A percentile compares a stretch with the other conserved stretches of the same genome.
Conservation (phyloP, 345 rosid genomes). For the Lagerstroemia speciosa region DNA sequence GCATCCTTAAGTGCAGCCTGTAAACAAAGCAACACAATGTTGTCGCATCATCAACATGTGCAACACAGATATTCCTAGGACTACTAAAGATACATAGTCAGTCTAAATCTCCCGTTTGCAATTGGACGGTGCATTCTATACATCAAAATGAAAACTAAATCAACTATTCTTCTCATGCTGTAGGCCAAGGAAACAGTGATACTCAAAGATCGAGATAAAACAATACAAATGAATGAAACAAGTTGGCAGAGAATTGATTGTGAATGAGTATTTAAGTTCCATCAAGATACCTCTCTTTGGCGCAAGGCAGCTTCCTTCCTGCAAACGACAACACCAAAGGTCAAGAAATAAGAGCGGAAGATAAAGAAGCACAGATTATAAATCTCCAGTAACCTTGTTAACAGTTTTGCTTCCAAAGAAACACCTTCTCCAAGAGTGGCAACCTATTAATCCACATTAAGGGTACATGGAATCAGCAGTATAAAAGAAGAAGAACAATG, state of each 20-base stretch:
- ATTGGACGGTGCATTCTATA: neutral
- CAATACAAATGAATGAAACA: neutral
- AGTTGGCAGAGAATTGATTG: neutral
- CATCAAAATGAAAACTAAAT: neutral
- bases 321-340: constrained; percentile 19
- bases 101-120: neutral
- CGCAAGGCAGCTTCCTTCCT: constrained; percentile 97
- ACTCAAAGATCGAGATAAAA: neutral
- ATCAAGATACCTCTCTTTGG: constrained; percentile 71
- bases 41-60: neutral
- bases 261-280: neutral
- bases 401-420: constrained; percentile 87
- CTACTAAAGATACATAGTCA: neutral
- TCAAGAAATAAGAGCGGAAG: constrained; percentile 6
- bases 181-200: neutral
- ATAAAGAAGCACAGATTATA: neutral
- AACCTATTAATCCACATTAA: constrained; percentile 41
- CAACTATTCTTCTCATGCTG: neutral
- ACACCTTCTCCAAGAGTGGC: constrained; percentile 93
- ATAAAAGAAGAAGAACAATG: neutral
- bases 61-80: neutral
- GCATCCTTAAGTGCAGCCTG: constrained; percentile 93
- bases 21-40: neutral
- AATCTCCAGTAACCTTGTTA: constrained; percentile 53
- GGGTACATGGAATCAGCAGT: neutral